Conservation (phyloP, 441 rosid genomes). For the Pelargonium cotyledonis region DNA sequence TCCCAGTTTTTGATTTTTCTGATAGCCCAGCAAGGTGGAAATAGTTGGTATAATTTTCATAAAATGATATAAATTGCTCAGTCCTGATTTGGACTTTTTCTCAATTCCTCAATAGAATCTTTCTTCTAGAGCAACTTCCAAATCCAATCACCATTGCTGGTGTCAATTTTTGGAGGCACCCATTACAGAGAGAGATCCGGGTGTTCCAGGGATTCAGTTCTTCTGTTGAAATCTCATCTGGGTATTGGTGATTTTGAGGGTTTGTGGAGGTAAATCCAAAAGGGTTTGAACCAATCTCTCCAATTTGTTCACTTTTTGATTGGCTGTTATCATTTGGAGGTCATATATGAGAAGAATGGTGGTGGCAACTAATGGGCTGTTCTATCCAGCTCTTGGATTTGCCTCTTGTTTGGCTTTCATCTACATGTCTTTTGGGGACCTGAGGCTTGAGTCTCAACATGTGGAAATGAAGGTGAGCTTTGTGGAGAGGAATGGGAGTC, state of each 20-base stretch:
- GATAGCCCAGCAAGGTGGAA: background rate
- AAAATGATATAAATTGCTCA: background rate
- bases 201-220: conserved; percentile 8
- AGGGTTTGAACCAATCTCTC: conserved; percentile 19
- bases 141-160: background rate
- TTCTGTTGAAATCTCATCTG: conserved; percentile 17
- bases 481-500: conserved; percentile 68
- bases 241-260: conserved; percentile 20
- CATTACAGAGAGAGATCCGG: conserved; percentile 27
- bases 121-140: conserved; percentile 1
- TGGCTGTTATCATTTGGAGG: conserved; percentile 11
- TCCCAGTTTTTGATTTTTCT: background rate
- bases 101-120: background rate
- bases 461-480: conserved; percentile 38
- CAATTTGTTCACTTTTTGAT: conserved; percentile 8
- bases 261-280: conserved; percentile 20
- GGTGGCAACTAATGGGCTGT: conserved; percentile 43
- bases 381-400: conserved; percentile 68
- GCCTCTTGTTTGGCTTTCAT: conserved; percentile 63
- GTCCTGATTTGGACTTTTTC: conserved; percentile 6
- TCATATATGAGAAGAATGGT: conserved; percentile 33
- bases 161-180: conserved; percentile 9
- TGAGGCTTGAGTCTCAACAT: conserved; percentile 31
- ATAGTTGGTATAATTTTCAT: background rate
- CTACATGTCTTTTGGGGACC: conserved; percentile 74